Percentiles rank a stretch among this genome's conserved stretches.
Evolutionary conservation across 495 filamentous ascomycete species (phyloP).

Genomic region (Podospora bellae-mahoneyi): DNA sequence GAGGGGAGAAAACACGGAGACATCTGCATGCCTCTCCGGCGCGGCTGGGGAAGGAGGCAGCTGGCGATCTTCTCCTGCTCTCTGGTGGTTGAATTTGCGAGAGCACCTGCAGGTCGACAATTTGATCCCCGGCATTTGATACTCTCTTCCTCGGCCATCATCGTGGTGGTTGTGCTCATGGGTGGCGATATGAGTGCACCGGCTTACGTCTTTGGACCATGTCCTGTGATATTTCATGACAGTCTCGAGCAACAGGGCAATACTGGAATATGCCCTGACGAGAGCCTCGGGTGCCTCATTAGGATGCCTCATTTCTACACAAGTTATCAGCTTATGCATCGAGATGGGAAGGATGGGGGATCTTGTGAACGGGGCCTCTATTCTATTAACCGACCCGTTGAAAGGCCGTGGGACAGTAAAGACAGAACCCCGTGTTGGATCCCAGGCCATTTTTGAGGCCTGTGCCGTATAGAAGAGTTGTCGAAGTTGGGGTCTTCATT

Average conservation of each 20-base stretch:
- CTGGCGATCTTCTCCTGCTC: neutral
- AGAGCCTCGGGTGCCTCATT: neutral
- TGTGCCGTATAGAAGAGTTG: neutral
- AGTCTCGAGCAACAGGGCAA: neutral
- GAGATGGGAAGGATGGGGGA: neutral
- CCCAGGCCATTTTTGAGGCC: neutral
- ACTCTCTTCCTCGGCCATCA: neutral
- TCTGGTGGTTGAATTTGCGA: neutral
- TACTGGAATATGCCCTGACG: neutral
- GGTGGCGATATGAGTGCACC: neutral
- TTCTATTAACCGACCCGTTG: slow-evolving; percentile 5
- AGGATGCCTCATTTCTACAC: slow-evolving; percentile 9
- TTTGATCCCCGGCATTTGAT: slow-evolving; percentile 11
- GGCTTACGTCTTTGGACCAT: neutral
- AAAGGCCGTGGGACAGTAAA: slow-evolving; percentile 8
- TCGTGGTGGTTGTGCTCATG: neutral
- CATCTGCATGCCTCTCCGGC: slow-evolving; percentile 11
- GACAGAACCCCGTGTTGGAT: neutral
- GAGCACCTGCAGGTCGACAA: slow-evolving; percentile 3
- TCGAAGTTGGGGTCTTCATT: slow-evolving; percentile 4
- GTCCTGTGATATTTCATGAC: neutral
- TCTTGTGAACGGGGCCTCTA: slow-evolving; percentile 3
- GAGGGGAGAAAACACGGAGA: slow-evolving; percentile 19
- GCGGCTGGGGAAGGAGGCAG: slow-evolving; percentile 16
- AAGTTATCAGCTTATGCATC: slow-evolving; percentile 3